A percentile compares a stretch with the other conserved stretches of the same genome.
These are phyloP conservation scores for Solanum boliviense DNA, from an alignment of 257 asterid genomes.

Conservation along the genomic window DNA sequence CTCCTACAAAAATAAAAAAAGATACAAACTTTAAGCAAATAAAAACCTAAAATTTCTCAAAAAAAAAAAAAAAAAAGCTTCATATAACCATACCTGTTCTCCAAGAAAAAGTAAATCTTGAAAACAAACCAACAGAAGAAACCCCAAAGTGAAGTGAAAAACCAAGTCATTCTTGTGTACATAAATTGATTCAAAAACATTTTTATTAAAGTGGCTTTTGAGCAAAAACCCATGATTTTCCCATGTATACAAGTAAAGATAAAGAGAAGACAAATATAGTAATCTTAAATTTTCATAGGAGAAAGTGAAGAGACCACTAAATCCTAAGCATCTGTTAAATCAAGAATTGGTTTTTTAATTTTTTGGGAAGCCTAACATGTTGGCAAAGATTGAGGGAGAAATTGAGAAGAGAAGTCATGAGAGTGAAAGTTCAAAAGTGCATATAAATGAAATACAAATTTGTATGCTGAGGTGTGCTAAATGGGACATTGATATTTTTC, in stretches of 20 bases:
- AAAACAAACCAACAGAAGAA: constrained; percentile 20
- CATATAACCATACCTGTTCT: constrained; percentile 32
- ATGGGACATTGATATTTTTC: neutral
- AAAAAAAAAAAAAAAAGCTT: neutral
- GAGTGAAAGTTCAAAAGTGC: neutral
- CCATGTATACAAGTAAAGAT: constrained; percentile 33
- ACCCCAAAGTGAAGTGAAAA: constrained; percentile 15
- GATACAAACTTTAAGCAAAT: neutral
- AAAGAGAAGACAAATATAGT: neutral
- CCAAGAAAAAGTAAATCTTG: constrained; percentile 21
- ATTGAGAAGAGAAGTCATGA: neutral
- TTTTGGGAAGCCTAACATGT: neutral
- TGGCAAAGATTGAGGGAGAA: constrained; percentile 22
- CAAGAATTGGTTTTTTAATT: neutral
- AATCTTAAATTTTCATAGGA: constrained; percentile 8
- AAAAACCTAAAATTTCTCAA: neutral
- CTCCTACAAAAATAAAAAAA: constrained; percentile 26
- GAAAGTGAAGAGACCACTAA: constrained; percentile 24
- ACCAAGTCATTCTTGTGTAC: constrained; percentile 16
- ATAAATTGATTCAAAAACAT: constrained; percentile 15
- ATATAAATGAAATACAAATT: neutral
- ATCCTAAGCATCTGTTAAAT: neutral
- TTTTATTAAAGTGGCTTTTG: constrained; percentile 19
- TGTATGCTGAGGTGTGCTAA: neutral
- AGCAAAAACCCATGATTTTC: constrained; percentile 19